Conservation (phyloP, 2,329 filamentous ascomycete genomes). For the Cladophialophora exuberans region DNA sequence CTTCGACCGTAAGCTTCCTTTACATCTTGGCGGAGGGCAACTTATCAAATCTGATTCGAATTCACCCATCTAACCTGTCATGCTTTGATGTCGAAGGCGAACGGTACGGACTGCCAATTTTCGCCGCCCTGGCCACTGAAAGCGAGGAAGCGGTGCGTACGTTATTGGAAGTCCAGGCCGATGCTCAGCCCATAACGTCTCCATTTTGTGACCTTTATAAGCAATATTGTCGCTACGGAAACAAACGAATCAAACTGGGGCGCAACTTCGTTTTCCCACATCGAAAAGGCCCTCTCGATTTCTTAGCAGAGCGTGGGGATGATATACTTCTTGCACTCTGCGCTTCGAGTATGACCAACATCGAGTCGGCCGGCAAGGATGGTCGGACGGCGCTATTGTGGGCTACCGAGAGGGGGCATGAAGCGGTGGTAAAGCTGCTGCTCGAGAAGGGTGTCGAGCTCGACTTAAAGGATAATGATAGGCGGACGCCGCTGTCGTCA, state of each 20-base stretch:
- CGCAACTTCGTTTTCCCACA: too few relatives aligned
- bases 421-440: background rate
- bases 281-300: too few relatives aligned
- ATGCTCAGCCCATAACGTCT: background rate
- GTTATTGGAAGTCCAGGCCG: background rate
- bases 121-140: constrained; percentile 19
- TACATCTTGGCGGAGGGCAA: constrained; percentile 25
- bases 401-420: too few relatives aligned
- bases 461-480: background rate
- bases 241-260: too few relatives aligned
- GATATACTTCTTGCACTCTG: background rate
- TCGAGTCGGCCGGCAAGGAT: background rate
- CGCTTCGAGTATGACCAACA: constrained; percentile 6
- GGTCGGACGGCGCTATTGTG: constrained; percentile 4
- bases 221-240: too few relatives aligned
- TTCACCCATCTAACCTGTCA: constrained; percentile 41
- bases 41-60: constrained; percentile 35
- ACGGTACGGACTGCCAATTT: constrained; percentile 30
- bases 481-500: constrained; percentile 11
- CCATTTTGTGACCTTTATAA: background rate
- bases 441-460: background rate
- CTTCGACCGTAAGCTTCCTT: constrained; percentile 30
- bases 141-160: background rate
- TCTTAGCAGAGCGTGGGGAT: too few relatives aligned
- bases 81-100: constrained; percentile 30